Evolutionary conservation across 257 asterid genomes (phyloP).

Genomic region (Cruciata laevipes): DNA sequence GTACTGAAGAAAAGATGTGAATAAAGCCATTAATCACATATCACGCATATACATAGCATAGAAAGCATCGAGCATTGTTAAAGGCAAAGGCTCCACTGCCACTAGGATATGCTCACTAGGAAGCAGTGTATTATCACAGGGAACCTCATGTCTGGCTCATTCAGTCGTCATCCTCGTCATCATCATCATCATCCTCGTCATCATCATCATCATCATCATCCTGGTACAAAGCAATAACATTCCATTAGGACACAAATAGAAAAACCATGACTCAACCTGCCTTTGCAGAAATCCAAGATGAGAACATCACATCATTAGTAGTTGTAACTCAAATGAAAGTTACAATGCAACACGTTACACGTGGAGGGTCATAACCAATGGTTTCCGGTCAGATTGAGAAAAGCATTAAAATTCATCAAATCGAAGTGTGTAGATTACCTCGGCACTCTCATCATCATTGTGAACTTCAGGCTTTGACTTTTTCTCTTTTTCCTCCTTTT

Average conservation of each 20-base stretch:
- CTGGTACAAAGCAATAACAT: slow-evolving; percentile 19
- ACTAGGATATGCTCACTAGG: neutral
- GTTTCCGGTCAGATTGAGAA: neutral
- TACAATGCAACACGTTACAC: no score
- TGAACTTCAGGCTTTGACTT: slow-evolving; percentile 69
- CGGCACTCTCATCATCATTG: slow-evolving; percentile 53
- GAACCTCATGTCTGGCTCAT: neutral
- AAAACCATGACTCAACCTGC: no score
- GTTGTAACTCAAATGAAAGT: no score
- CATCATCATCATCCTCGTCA: slow-evolving; percentile 43
- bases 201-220: slow-evolving; percentile 30
- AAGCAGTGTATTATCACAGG: neutral
- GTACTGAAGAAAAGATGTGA: neutral
- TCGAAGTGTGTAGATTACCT: slow-evolving; percentile 27
- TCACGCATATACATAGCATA: slow-evolving; percentile 6
- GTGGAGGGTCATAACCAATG: no score
- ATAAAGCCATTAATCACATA: neutral
- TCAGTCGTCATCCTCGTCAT: slow-evolving; percentile 43
- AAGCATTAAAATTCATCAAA: neutral
- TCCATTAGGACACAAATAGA: neutral
- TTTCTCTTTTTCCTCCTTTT: no score
- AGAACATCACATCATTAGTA: no score
- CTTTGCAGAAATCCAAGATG: no score
- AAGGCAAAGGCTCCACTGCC: neutral
- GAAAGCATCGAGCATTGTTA: neutral